Conservation (phyloP, 768 basidiomycete genomes). For the Leccinum incarnatum region DNA sequence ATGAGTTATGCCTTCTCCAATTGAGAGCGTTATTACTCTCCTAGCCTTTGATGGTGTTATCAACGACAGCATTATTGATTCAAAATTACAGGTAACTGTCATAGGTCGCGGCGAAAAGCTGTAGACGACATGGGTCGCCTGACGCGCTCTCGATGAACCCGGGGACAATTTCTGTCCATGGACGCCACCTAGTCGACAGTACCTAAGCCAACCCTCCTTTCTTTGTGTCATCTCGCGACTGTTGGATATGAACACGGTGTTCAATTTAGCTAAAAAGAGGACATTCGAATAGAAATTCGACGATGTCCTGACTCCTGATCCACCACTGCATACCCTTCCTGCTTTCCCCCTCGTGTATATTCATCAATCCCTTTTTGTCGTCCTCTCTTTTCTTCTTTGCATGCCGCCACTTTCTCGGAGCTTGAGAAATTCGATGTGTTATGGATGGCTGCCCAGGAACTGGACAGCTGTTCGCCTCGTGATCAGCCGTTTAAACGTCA, state of each 20-base stretch:
- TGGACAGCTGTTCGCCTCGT: neutral
- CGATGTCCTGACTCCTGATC: neutral
- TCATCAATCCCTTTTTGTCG: neutral
- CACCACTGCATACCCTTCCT: neutral
- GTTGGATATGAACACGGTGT: neutral
- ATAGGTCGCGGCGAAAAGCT: conserved; percentile 55
- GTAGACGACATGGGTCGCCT: conserved; percentile 17
- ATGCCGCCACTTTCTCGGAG: neutral
- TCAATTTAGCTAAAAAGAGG: conserved; percentile 16
- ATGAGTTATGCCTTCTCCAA: neutral
- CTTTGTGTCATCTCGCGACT: neutral
- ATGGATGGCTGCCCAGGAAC: neutral
- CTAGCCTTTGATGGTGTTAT: conserved; percentile 8
- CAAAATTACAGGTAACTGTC: conserved; percentile 44
- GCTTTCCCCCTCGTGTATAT: neutral
- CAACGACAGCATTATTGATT: conserved; percentile 4
- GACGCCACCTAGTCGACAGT: conserved; percentile 12
- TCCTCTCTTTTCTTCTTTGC: neutral
- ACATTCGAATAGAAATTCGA: neutral
- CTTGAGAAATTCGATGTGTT: neutral
- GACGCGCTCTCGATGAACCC: neutral
- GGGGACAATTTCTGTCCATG: neutral
- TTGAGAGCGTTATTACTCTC: neutral
- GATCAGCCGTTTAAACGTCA: neutral
- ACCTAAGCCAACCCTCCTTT: neutral